phyloP scores from a whole-genome alignment of 441 rosid genomes.

The Aquilaria agallochum region DNA sequence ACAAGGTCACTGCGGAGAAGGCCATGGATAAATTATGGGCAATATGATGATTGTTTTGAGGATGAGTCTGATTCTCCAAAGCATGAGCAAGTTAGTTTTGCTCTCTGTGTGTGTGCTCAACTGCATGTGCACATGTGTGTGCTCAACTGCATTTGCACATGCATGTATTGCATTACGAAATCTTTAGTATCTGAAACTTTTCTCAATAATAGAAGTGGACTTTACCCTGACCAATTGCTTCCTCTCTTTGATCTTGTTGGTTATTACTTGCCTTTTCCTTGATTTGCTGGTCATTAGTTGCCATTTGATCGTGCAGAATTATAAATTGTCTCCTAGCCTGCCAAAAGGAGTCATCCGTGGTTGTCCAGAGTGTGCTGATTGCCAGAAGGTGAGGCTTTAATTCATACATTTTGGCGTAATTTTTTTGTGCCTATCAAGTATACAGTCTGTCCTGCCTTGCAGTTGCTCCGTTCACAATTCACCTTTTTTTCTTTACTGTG shows the following conservation, averaged over 20 bases:
- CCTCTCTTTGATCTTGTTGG: slow-evolving; percentile 2
- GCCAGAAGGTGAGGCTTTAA: slow-evolving; percentile 76
- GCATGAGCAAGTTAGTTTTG: slow-evolving; percentile 51
- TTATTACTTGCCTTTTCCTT: slow-evolving; percentile 8
- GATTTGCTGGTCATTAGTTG: slow-evolving; percentile 13
- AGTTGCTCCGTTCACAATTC: too few relatives aligned
- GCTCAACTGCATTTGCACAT: not conserved
- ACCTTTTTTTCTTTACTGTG: too few relatives aligned
- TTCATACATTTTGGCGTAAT: too few relatives aligned
- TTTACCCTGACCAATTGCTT: slow-evolving; percentile 5
- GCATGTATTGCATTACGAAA: not conserved
- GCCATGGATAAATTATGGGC: slow-evolving; percentile 67
- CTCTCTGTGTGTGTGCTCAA: not conserved
- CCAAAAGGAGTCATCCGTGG: slow-evolving; percentile 90
- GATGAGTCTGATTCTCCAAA: slow-evolving; percentile 46
- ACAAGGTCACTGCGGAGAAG: slow-evolving; percentile 54
- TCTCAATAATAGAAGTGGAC: not conserved
- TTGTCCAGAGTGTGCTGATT: slow-evolving; percentile 70
- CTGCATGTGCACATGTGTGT: not conserved
- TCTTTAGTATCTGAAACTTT: slow-evolving; percentile 9
- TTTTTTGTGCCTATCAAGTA: too few relatives aligned
- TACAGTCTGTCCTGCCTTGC: too few relatives aligned
- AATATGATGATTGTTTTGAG: slow-evolving; percentile 35
- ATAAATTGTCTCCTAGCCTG: slow-evolving; percentile 37
- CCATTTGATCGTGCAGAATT: slow-evolving; percentile 42